Evolutionary conservation across 1,139 yeast species (phyloP).

Genomic region (Debaryomycetaceae sp.): DNA sequence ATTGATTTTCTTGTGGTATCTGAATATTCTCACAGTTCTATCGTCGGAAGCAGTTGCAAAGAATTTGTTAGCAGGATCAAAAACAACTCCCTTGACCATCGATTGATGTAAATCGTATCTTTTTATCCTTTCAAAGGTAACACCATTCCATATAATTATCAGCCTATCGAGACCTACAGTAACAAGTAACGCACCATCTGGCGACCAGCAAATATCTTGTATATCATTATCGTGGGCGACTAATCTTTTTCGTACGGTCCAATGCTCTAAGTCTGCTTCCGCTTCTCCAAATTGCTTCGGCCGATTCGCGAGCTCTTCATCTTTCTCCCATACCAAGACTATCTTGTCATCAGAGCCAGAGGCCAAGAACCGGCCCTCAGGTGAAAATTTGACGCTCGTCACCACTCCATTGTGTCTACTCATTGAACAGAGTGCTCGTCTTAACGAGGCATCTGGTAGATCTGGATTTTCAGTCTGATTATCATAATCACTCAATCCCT

Average conservation of each 20-base stretch:
- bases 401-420: slow-evolving; percentile 91
- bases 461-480: slow-evolving; percentile 8
- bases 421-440: slow-evolving; percentile 72
- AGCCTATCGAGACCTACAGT: slow-evolving; percentile 93
- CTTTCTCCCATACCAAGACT: slow-evolving; percentile 88
- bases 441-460: slow-evolving; percentile 35
- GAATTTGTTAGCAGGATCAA: slow-evolving; percentile 96
- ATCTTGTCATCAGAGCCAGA: slow-evolving; percentile 95
- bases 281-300: slow-evolving; percentile 48
- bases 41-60: slow-evolving; percentile 98
- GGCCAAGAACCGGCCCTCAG: slow-evolving; percentile 86
- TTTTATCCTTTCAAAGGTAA: slow-evolving; percentile 85
- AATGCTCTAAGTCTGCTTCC: slow-evolving; percentile 73
- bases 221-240: slow-evolving; percentile 97
- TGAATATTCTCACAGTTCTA: slow-evolving; percentile 78
- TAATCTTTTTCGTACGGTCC: slow-evolving; percentile 88
- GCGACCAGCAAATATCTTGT: slow-evolving; percentile 97
- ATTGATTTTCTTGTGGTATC: slow-evolving; percentile 67
- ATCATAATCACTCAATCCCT: slow-evolving; percentile 7
- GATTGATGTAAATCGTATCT: slow-evolving; percentile 91
- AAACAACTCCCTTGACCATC: slow-evolving; percentile 93
- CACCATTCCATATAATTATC: slow-evolving; percentile 90
- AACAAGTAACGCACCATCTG: slow-evolving; percentile 84
- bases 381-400: slow-evolving; percentile 87
- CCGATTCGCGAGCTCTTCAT: slow-evolving; percentile 51